Conservation (phyloP, 805 yeast genomes). For the Ogataea paradorogensis region DNA sequence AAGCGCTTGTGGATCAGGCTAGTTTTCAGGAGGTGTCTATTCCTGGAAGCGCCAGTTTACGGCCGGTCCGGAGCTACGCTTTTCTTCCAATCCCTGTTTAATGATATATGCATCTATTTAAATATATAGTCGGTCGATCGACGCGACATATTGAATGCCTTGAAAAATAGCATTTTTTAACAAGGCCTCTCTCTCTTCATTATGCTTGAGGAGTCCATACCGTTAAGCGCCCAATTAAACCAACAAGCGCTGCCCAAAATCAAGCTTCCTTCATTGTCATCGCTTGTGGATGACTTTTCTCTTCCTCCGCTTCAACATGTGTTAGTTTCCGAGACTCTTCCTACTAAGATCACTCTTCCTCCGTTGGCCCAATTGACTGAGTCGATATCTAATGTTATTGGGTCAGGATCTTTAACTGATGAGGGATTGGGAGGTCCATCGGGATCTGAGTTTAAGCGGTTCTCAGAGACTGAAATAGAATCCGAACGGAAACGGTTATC, state of each 20-base stretch:
- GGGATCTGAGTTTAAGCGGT: neutral
- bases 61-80: slow-evolving; percentile 10
- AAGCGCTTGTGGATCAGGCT: slow-evolving; percentile 5
- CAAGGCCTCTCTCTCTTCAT: neutral
- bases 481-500: neutral
- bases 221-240: slow-evolving; percentile 1
- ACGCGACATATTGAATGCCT: neutral
- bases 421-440: neutral
- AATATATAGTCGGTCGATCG: slow-evolving; percentile 1
- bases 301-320: slow-evolving; percentile 8
- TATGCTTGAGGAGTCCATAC: slow-evolving; percentile 6
- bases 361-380: slow-evolving; percentile 9
- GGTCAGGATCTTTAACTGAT: neutral
- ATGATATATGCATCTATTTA: neutral
- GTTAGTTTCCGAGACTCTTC: neutral
- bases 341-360: slow-evolving; percentile 6
- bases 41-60: slow-evolving; percentile 11
- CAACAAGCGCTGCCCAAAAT: slow-evolving; percentile 6
- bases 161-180: neutral
- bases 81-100: slow-evolving; percentile 11
- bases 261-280: slow-evolving; percentile 16
- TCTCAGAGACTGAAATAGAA: neutral
- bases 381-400: slow-evolving; percentile 5
- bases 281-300: slow-evolving; percentile 15
- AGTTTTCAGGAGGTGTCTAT: slow-evolving; percentile 9